Base-by-base conservation (phyloP, 108 stramenopile genomes). In the Pseudonitzschia multiseries region DNA sequence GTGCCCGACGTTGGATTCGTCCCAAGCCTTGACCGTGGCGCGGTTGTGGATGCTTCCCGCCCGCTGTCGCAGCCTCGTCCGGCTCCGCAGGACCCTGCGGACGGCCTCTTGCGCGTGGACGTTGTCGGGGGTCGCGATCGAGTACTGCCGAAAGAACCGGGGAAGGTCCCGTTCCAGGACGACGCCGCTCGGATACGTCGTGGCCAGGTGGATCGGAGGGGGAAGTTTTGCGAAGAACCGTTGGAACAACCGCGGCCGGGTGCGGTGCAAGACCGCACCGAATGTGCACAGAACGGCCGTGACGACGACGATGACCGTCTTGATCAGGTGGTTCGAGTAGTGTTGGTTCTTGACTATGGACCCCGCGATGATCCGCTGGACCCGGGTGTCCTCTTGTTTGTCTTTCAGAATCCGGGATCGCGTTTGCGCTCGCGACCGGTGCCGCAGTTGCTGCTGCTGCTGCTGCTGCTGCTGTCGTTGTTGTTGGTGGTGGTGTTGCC, bases 91-190 rank as follows among this genome's bases (percentile, higher is more conserved):
- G 5, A 70, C 48, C 41, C 69, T 69, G 9, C 28, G 60, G 8
- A 69, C 69, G 14, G 79, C 72, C 36, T 44, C 21, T 27, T 61
- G 72, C n/a, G 77, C 77, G 14, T 27, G 10, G 20, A 22, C 40
- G 36, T 79, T 79, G 1, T 73, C 44, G 20, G 79, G 73, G 3
- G 79, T 79, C 2, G 79, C 72, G 64, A 79, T 79, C 20, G 79
- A 70, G 70, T 70, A 79, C 17, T 50, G 63, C 62, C 59, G 68
- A 70, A 74, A 79, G 56, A 79, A 79, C 21, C 72, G 68, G 31
- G 79, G 79, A 22, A 79, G 36, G 48, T 79, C 79, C 29, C 71
- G 69, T 32, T 74, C 79, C 57, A 79, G 53, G 1, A 70, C 26
- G 1, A 79, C 59, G 29, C 48, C 29, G 14, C 36, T 72, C 27